These are phyloP conservation scores for Chenopodium suecicum DNA, from an alignment of 148 eudicot genomes.

Conservation along the genomic window DNA sequence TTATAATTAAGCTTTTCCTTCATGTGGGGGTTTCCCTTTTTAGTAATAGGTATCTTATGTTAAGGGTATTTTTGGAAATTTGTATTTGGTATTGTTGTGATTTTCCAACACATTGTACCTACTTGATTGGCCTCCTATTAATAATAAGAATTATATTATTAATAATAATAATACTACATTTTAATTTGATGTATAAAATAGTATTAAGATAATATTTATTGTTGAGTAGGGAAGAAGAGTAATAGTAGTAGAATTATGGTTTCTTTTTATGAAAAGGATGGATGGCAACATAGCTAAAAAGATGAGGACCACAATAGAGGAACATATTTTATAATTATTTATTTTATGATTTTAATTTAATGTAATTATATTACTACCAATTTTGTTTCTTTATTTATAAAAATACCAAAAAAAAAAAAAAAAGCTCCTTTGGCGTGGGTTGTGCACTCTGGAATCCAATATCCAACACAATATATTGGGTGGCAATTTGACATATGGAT, in stretches of 20 bases:
- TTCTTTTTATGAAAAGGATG: constrained; percentile 23
- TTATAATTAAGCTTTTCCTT: constrained; percentile 12
- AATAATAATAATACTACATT: neutral
- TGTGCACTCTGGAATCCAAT: constrained; percentile 22
- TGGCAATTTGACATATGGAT: constrained; percentile 6
- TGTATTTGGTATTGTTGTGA: neutral
- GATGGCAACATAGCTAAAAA: constrained; percentile 15
- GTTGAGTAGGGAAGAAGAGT: too few species aligned
- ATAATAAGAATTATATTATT: neutral
- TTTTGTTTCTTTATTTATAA: neutral
- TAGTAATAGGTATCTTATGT: neutral
- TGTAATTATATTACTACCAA: neutral
- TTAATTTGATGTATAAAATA: too few species aligned
- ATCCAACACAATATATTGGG: constrained; percentile 4
- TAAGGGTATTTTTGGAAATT: constrained; percentile 20
- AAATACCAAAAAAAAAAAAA: neutral
- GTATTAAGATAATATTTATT: too few species aligned
- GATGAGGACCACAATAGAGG: constrained; percentile 10
- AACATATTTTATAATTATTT: neutral
- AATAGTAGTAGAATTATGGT: neutral
- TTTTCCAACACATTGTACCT: constrained; percentile 27
- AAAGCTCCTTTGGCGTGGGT: constrained; percentile 18
- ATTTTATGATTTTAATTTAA: too few species aligned
- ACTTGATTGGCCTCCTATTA: constrained; percentile 29
- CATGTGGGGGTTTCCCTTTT: constrained; percentile 16